Base-by-base conservation (phyloP, 495 filamentous ascomycete genomes). In the Usnea hakonensis region DNA sequence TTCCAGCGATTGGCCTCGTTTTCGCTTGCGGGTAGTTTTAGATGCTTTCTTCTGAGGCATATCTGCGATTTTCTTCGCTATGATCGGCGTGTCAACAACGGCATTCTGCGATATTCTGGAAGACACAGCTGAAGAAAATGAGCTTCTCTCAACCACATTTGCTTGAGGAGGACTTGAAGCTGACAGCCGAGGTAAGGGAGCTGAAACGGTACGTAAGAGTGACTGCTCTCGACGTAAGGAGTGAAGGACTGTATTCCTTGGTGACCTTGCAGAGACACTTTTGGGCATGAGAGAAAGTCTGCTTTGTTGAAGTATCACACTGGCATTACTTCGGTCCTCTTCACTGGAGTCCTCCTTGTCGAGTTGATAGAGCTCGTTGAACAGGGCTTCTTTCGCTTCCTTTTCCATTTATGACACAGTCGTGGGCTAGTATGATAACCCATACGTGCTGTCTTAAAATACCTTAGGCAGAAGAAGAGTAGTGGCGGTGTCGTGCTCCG, bases 301-400 rank as follows among this genome's bases (percentile, higher is more conserved):
- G 36, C 46, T 64, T 26, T 48, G 14, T 9, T 37, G 41, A 43
- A 60, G 55, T 52, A 46, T 64, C 33, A 35, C 57, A 36, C 30
- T 48, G 53, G 28, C 56, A 23, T 55, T 26, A 26, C 69, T 58
- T 70, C 65, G 54, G 37, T 70, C 65, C 46, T 72, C 70, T 21
- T 76, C 71, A 54, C 82, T 77, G 8, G 68, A 70, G 38, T 65
- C 65, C 16, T 75, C 33, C 7, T 62, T 60, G 66, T 80, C 78
- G 35, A 85, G 69, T 21, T 68, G 63, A 36, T 80, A 77, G 8
- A 84, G 73, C 13, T 72, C 71, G 21, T 67, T 61, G 64, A 84
- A 84, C 62, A 82, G 80, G 33, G 63, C 57, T 63, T 69, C 65
- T 64, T 77, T 79, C 64, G 74, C 71, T 41, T 71, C 57, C 26